Base-by-base conservation (phyloP, 768 basidiomycete genomes). In the Chiua virens region DNA sequence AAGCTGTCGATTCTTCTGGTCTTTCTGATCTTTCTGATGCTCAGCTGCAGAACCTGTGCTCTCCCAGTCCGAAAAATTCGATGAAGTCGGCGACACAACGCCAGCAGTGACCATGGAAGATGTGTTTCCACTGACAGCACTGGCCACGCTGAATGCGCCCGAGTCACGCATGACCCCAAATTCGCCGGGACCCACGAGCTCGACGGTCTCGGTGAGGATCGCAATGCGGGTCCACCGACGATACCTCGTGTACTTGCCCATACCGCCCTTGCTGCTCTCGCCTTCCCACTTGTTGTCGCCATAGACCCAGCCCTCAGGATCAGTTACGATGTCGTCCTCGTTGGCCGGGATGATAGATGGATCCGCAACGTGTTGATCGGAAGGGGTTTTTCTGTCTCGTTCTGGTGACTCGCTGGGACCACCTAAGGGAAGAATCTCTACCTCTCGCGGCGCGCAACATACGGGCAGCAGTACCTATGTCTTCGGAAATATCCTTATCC, bases 221-320 rank as follows among this genome's bases (percentile, higher is more conserved):
- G 92, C 93, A 30, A 93, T 76, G 43, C 93, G 85, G 0, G 88
- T 87, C 93, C 93, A 96, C 43, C 91, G 77, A 47, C 93, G 72
- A 62, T 84, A 85, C 14, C 93, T 81, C 1, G 93, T 96, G 67
- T 89, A 95, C 85, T 94, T 94, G 67, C 93, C 89, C 72, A 95
- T 80, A 7, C 92, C 91, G 42, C 91, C 90, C 58, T 85, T 87
- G 49, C 75, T 74, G 47, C 82, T 85, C 40, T 79, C 75, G 18
- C 73, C 78, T 63, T 97, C 93, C 94, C 94, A 98, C 66, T 97
- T 96, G 67, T 98, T 98, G 59, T 95, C 94, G 3, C 85, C 87
- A 61, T 93, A 97, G 7, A 93, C 79, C 94, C 94, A 98, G 5
- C 94, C 94, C 53, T 95, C 92, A 4, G 76, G 64, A 64, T 98